Percentiles rank a stretch among this genome's conserved stretches.
Evolutionary conservation across 202 grass and related monocot species (phyloP).

Genomic region (Panicum virgatum): DNA sequence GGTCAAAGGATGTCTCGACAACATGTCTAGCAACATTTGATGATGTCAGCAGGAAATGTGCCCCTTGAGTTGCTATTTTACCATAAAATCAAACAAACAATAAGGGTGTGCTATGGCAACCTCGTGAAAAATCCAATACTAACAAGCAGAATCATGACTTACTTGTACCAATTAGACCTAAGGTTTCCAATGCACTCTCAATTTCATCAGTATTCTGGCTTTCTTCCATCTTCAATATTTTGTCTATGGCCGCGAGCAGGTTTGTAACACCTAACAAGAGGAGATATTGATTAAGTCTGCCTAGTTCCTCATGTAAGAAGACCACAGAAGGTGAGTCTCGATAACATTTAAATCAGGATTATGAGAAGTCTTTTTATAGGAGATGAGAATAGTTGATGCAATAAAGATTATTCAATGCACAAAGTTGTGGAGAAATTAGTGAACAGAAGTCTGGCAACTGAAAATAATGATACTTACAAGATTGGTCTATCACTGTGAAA

Average conservation of each 20-base stretch:
- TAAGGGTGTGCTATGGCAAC: slow-evolving; percentile 19
- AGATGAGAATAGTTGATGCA: neutral
- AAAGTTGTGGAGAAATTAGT: slow-evolving; percentile 1
- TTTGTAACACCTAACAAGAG: slow-evolving; percentile 58
- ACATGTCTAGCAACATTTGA: slow-evolving; percentile 57
- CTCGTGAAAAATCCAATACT: neutral
- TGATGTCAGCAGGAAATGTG: slow-evolving; percentile 61
- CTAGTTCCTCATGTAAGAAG: neutral
- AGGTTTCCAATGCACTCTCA: slow-evolving; percentile 74
- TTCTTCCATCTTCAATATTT: slow-evolving; percentile 60
- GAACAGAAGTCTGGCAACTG: neutral
- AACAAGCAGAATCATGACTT: slow-evolving; percentile 46
- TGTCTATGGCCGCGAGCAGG: slow-evolving; percentile 62
- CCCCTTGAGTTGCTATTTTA: slow-evolving; percentile 71
- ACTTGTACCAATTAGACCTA: slow-evolving; percentile 91
- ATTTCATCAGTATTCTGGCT: slow-evolving; percentile 67
- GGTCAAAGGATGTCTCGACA: slow-evolving; percentile 63
- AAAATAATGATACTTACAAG: slow-evolving; percentile 58
- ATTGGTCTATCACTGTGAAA: slow-evolving; percentile 52
- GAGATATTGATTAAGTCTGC: slow-evolving; percentile 33
- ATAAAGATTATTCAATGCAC: neutral
- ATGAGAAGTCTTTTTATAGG: neutral
- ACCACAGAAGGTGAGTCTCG: neutral
- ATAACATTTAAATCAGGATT: slow-evolving; percentile 14
- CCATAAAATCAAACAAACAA: slow-evolving; percentile 29